Evolutionary conservation across 768 basidiomycete genomes (phyloP).

Genomic region (Lentinula guzmanii): DNA sequence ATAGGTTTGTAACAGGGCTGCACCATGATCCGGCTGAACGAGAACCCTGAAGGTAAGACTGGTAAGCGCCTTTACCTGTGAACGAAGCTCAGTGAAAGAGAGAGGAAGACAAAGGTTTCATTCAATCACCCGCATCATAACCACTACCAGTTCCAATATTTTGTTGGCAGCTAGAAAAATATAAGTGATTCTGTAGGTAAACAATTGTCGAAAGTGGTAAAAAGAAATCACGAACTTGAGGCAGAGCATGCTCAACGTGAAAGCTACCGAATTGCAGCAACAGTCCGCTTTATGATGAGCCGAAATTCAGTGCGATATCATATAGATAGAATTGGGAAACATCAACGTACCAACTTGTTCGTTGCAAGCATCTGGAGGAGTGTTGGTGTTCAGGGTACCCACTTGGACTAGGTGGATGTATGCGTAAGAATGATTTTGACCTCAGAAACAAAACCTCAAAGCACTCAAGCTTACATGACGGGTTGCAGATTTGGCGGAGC

Average conservation of each 20-base stretch:
- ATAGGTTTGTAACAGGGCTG: slow-evolving; percentile 15
- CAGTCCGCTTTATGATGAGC: slow-evolving; percentile 12
- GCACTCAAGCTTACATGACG: slow-evolving; percentile 11
- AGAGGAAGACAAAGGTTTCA: not conserved
- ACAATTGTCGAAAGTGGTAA: not conserved
- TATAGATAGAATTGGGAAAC: not conserved
- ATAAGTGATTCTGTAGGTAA: no score
- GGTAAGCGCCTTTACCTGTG: slow-evolving; percentile 5
- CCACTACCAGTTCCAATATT: slow-evolving; percentile 7
- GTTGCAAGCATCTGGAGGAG: slow-evolving; percentile 19
- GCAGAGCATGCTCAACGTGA: slow-evolving; percentile 20
- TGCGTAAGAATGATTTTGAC: not conserved
- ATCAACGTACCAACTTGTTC: slow-evolving; percentile 16
- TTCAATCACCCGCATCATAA: slow-evolving; percentile 10
- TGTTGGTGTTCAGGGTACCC: slow-evolving; percentile 13
- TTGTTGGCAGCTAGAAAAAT: slow-evolving; percentile 16
- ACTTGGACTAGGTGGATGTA: slow-evolving; percentile 13
- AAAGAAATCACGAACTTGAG: slow-evolving; percentile 14
- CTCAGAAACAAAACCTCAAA: not conserved
- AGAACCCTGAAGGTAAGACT: slow-evolving; percentile 1
- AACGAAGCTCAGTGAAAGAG: not conserved
- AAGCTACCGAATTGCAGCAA: slow-evolving; percentile 22
- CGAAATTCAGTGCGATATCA: not conserved
- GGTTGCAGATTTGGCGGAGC: slow-evolving; percentile 19
- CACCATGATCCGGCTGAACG: slow-evolving; percentile 9